These are phyloP conservation scores for Starmerella bombi DNA, from an alignment of 805 yeast genomes.

Conservation along the genomic window DNA sequence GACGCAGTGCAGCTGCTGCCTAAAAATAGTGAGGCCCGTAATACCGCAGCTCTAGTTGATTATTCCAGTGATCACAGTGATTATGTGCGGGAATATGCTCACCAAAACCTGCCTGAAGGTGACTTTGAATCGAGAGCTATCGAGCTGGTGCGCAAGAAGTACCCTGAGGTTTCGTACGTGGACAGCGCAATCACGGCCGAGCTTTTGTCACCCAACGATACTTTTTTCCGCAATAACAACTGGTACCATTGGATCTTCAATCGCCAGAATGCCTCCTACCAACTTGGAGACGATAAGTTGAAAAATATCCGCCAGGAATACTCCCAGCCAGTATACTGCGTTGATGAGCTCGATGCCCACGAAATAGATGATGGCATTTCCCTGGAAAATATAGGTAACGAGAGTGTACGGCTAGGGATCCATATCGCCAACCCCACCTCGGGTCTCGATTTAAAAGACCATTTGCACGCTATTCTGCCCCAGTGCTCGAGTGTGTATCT, in stretches of 20 bases:
- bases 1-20: slow-evolving; percentile 14
- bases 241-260: slow-evolving; percentile 9
- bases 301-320: slow-evolving; percentile 5
- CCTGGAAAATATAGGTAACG: neutral
- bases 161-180: slow-evolving; percentile 3
- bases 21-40: slow-evolving; percentile 2
- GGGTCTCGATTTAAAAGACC: slow-evolving; percentile 29
- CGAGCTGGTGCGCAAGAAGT: slow-evolving; percentile 6
- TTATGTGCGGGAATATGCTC: slow-evolving; percentile 17
- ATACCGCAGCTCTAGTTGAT: neutral
- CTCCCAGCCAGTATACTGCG: slow-evolving; percentile 45
- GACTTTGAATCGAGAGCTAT: slow-evolving; percentile 15
- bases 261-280: neutral
- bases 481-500: slow-evolving; percentile 7
- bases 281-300: slow-evolving; percentile 2
- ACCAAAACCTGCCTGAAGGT: slow-evolving; percentile 11
- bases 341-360: slow-evolving; percentile 65
- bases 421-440: slow-evolving; percentile 87
- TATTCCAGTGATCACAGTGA: neutral
- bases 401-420: slow-evolving; percentile 35
- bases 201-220: slow-evolving; percentile 2
- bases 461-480: slow-evolving; percentile 28
- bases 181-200: slow-evolving; percentile 13
- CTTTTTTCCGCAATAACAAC: slow-evolving; percentile 1
- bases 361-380: slow-evolving; percentile 93